Evolutionary conservation across 192 early-diverging fungal genomes (phyloP).

Genomic region (Jimgerdemannia flammicorona): DNA sequence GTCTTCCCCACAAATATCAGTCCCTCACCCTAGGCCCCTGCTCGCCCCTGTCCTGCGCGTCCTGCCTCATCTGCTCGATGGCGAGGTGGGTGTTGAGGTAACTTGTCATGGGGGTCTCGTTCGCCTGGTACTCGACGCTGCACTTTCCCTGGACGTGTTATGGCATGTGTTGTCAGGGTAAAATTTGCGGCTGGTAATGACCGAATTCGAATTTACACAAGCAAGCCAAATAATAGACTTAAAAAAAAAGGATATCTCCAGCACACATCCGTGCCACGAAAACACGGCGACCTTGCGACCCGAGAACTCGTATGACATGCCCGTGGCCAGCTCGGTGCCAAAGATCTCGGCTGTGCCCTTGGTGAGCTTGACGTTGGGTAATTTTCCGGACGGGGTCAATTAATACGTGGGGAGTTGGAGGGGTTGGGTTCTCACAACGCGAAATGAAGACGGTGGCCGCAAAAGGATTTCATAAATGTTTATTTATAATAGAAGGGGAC

Average conservation of each 20-base stretch:
- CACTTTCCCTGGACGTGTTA: constrained; percentile 50
- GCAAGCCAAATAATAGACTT: too few relatives aligned
- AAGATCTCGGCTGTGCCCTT: constrained; percentile 90
- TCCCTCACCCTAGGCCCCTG: constrained; percentile 43
- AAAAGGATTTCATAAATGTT: too few relatives aligned
- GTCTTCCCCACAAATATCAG: background rate
- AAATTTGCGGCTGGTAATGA: too few relatives aligned
- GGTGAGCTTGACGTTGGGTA: constrained; percentile 41
- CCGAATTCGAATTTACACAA: too few relatives aligned
- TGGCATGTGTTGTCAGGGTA: too few relatives aligned
- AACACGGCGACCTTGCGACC: constrained; percentile 88
- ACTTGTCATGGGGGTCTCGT: constrained; percentile 93
- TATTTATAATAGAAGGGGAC: too few relatives aligned
- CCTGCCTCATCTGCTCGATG: constrained; percentile 68
- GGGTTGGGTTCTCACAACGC: too few relatives aligned
- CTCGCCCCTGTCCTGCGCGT: constrained; percentile 37
- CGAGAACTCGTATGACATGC: constrained; percentile 72
- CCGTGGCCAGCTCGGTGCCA: constrained; percentile 89
- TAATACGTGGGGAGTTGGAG: background rate
- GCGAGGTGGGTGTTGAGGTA: constrained; percentile 89
- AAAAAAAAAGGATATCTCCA: constrained; percentile 41
- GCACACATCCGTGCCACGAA: constrained; percentile 86
- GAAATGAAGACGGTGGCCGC: too few relatives aligned
- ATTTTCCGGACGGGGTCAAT: background rate
- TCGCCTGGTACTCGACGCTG: constrained; percentile 82